Base-by-base conservation (phyloP, 2,329 filamentous ascomycete species). In the Achaetomium macrosporum region DNA sequence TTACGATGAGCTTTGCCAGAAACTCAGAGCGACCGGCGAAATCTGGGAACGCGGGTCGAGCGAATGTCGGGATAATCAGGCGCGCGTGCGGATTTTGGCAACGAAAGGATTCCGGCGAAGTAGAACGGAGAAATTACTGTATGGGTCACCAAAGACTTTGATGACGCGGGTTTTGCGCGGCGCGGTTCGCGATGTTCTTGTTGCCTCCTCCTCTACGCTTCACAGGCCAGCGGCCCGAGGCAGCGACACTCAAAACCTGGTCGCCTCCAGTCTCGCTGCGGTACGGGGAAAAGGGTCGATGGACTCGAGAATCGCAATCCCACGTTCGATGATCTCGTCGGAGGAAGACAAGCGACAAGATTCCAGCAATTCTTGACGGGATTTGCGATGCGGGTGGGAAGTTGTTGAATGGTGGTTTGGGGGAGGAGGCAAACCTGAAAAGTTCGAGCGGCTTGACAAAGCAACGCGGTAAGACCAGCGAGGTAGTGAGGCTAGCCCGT, bases 351-450 rank as follows among this genome's bases (percentile, higher is more conserved):
- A 58, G 57, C 63, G 62, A 61, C 61, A 62, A 57, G 57, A 58
- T 64, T 64, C 69, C 69, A 69, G 71, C 72, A 73, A 73, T 71
- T 68, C 31, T 70, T 71, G 76, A 76, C 75, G 74, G 77, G 79
- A 73, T 73, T 72, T 70, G 68, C 71, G 73, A 74, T 77, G 71
- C 57, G 62, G 58, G 64, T 57, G 59, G 62, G 66, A 72, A 69
- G 67, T 70, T 69, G 65, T 72, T 67, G 68, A 66, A 65, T 63
- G 55, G 55, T 54, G 57, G 57, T 56, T 62, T 43, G 51, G 54
- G 57, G 51, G 51, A 58, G 59, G 57, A 59, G 57, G 58, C 56
- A 50, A 59, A 57, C 11, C 35, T n/a, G 56, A 64, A 63, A 64
- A 64, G 58, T 63, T 64, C 60, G 40, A 58, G 25, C 25, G 25